Percentiles rank a stretch among this genome's conserved stretches.
phyloP scores from a whole-genome alignment of 345 rosid species.

The Eucalyptus grandis region DNA sequence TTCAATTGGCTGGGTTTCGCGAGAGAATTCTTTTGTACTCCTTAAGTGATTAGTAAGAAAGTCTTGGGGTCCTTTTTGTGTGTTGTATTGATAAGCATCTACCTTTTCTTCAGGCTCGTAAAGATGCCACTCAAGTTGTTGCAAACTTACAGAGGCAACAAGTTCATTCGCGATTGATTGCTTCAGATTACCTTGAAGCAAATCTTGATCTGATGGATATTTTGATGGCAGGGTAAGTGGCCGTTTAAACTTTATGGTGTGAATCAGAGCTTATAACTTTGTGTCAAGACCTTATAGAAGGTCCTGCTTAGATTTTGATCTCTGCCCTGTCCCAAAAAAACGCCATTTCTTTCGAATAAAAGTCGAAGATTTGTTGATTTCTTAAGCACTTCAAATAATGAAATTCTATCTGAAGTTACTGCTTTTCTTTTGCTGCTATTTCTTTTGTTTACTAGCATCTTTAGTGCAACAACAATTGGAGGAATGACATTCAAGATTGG shows the following conservation, averaged over 20 bases:
- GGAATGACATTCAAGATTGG: not conserved
- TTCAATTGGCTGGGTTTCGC: not conserved
- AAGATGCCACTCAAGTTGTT: constrained; percentile 32
- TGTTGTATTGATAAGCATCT: not conserved
- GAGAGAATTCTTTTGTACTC: not conserved
- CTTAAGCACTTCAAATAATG: not conserved
- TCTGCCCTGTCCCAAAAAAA: not conserved
- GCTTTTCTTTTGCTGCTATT: not conserved
- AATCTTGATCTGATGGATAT: constrained; percentile 31
- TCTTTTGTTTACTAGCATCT: not conserved
- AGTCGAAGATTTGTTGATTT: not conserved
- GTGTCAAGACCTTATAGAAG: not conserved
- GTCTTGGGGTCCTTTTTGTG: not conserved
- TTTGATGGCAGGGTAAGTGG: constrained; percentile 24
- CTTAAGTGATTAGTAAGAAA: not conserved
- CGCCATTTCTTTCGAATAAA: not conserved
- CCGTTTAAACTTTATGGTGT: not conserved
- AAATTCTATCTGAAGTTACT: not conserved
- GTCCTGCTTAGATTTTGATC: not conserved
- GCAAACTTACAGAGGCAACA: constrained; percentile 43
- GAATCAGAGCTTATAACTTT: not conserved
- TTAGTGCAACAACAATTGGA: not conserved
- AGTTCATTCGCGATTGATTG: constrained; percentile 16
- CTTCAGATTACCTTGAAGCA: constrained; percentile 22
- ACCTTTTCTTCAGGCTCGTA: constrained; percentile 23